phyloP scores from a whole-genome alignment of 2,329 filamentous ascomycete species.

The Fusarium sp. region DNA sequence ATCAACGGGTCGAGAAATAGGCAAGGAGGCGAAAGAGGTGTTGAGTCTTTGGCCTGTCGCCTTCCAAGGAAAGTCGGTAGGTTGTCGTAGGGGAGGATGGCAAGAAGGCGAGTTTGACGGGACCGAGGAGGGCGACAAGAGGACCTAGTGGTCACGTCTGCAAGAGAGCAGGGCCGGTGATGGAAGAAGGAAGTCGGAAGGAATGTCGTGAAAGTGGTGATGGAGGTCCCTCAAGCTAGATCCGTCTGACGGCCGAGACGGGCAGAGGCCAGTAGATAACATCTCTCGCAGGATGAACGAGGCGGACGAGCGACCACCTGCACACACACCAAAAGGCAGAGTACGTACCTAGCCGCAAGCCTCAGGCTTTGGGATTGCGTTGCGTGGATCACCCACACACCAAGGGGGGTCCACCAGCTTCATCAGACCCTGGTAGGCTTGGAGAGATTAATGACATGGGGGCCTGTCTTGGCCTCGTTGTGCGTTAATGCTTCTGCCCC shows the following conservation, averaged over 20 bases:
- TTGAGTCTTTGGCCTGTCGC: conserved; percentile 19
- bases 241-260: conserved; percentile 35
- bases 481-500: conserved; percentile 50
- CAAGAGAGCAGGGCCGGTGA: conserved; percentile 26
- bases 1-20: conserved; percentile 61
- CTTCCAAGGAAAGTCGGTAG: conserved; percentile 29
- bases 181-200: conserved; percentile 49
- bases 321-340: background rate
- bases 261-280: conserved; percentile 43
- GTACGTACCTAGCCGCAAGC: conserved; percentile 45
- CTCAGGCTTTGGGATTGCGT: conserved; percentile 47
- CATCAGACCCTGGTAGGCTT: conserved; percentile 49
- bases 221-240: conserved; percentile 43
- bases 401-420: conserved; percentile 45
- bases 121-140: conserved; percentile 37
- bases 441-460: conserved; percentile 53
- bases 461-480: conserved; percentile 49
- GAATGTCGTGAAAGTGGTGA: conserved; percentile 54
- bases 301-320: conserved; percentile 40
- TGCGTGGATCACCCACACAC: conserved; percentile 55
- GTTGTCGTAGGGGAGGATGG: conserved; percentile 23
- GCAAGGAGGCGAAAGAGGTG: conserved; percentile 22
- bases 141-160: conserved; percentile 46
- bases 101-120: conserved; percentile 13
- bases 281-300: conserved; percentile 36